Percentiles rank a stretch among this genome's conserved stretches.
These are phyloP conservation scores for Escallonia rubra DNA, from an alignment of 129 eudicot species.

Conservation along the genomic window DNA sequence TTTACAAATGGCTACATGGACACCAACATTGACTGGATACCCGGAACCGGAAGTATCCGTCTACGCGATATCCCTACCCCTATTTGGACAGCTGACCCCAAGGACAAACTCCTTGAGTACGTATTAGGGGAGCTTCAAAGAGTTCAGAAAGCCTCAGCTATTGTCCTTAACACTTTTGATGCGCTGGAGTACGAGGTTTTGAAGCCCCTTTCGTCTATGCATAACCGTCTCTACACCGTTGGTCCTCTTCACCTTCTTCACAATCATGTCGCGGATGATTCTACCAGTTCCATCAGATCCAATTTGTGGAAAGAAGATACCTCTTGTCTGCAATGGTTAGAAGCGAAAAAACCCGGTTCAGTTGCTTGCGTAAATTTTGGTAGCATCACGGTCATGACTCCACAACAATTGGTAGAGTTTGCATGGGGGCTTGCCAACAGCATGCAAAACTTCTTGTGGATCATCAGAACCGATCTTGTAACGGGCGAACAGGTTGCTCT, in stretches of 20 bases:
- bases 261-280: background rate
- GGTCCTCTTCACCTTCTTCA: constrained; percentile 27
- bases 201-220: constrained; percentile 11
- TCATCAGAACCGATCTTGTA: constrained; percentile 16
- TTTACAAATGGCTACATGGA: constrained; percentile 27
- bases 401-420: constrained; percentile 12
- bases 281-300: constrained; percentile 4
- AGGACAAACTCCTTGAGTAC: constrained; percentile 6
- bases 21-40: constrained; percentile 35
- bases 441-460: constrained; percentile 12
- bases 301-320: constrained; percentile 40
- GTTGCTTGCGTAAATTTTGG: constrained; percentile 59
- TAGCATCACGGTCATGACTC: constrained; percentile 22
- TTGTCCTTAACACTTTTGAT: constrained; percentile 33
- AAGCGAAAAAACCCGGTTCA: constrained; percentile 26
- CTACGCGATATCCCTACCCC: constrained; percentile 20
- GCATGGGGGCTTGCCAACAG: constrained; percentile 26
- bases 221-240: constrained; percentile 17
- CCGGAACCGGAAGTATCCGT: constrained; percentile 29
- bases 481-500: background rate
- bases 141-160: constrained; percentile 17
- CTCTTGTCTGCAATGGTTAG: constrained; percentile 42
- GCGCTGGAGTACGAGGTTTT: constrained; percentile 20
- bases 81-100: background rate
- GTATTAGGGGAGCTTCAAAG: constrained; percentile 7